Evolutionary conservation across 2,329 filamentous ascomycete species (phyloP), one percentile per base, ranked within the genome.

Genomic region (Helotiales sp.): DNA sequence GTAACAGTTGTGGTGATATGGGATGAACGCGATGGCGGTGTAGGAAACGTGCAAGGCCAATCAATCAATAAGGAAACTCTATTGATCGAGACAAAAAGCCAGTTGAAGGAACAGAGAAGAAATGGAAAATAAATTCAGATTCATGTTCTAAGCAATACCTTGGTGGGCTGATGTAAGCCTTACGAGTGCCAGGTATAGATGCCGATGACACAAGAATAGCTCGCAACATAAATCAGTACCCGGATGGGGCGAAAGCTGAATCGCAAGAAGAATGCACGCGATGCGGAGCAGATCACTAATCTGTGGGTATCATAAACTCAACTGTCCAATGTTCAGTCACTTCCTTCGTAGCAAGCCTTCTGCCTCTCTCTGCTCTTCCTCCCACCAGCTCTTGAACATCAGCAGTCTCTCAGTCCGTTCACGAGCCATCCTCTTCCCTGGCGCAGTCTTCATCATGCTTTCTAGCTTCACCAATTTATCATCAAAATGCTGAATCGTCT

Each of bases 401-500:
- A 76, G 74, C 73, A 90, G 75, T 71, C 86, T 81, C 72, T 82
- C 79, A 0, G 85, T 87, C 75, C 86, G 80, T 74, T 84, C 83
- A 69, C 71, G 79, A 0, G 87, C 87, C 78, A 89, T 76, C 71
- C 78, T 77, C 71, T 80, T 80, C 5, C 88, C 88, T 24, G 83
- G 80, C 0, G 79, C 81, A 62, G 88, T 89, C 82, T 90, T 90
- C 86, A 89, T 89, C 85, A 88, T 85, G 15, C 79, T 80, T 73
- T 84, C 72, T 24, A 97, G 76, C 74, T 81, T 84, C 71, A 92
- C 79, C 70, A 97, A 79, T 80, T 97, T 96, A 58, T 93, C 92
- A 47, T 87, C 86, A 74, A 96, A 93, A 81, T 96, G 93, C 57
- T 86, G 82, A 69, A 96, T 86, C 6, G 89, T 87, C 55, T 87